Evolutionary conservation across 2,329 filamentous ascomycete genomes (phyloP), one percentile per base, ranked within the genome.

Genomic region (Xylariaceae sp.): DNA sequence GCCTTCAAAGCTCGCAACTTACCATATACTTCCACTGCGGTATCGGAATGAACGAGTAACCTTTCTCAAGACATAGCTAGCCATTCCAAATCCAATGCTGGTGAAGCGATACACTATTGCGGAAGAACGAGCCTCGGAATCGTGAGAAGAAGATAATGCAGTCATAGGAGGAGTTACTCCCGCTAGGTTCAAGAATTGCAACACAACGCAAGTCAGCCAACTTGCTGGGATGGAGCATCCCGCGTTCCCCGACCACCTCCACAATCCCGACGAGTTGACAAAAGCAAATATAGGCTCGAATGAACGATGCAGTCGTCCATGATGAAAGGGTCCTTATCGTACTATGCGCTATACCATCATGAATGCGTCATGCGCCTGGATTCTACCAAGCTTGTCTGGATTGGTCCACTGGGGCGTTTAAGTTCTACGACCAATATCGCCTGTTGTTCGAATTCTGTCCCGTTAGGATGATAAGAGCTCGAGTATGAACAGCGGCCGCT

Each of bases 201-300:
- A 50, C 47, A 53, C 45, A 36, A 55, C 56, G 53, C 56, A 50
- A 55, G 56, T 60, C 53, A 56, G 59, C 52, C 23, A 55, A 36
- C 37, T n/a, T 44, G 40, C 52, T 50, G 17, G 33, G 45, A 60
- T 56, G 45, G 29, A 53, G 39, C 39, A 23, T n/a, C 21, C 43
- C 55, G 41, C 41, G 41, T 39, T 45, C 52, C 40, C 29, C 49
- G 48, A 16, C 34, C 48, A 29, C 52, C 47, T 60, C 45, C 53
- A 56, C 36, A 59, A 45, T 40, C 17, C 47, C 28, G 37, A 47
- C 19, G 31, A 51, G 36, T 50, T 17, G 33, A 51, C 33, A 59
- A 59, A 58, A 56, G 52, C 24, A 62, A 56, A 47, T 54, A 49
- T 48, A 23, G 28, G 31, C 50, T 51, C 31, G 12, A 17, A 19